A percentile compares a stretch with the other conserved stretches of the same genome.
Evolutionary conservation across 2,329 filamentous ascomycete species (phyloP).

Genomic region (Pestalotiopsis sp.): DNA sequence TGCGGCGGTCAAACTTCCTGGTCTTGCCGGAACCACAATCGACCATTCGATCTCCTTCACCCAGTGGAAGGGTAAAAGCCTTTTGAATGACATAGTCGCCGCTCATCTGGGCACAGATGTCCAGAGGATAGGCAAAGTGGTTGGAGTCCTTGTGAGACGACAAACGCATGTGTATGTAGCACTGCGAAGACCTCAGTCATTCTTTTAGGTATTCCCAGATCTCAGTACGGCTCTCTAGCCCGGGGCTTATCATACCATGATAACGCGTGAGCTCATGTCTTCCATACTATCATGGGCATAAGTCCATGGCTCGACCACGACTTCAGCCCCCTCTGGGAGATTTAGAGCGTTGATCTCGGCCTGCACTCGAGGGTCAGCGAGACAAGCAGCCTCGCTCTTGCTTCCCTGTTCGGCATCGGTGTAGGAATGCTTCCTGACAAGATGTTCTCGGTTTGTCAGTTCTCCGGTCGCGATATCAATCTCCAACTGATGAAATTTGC

Average conservation of each 20-base stretch:
- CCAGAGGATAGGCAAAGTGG: not conserved
- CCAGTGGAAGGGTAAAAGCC: not conserved
- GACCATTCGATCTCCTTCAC: not conserved
- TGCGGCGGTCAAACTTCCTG: not conserved
- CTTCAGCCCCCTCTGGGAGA: not conserved
- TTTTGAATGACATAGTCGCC: not conserved
- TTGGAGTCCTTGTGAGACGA: not conserved
- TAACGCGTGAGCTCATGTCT: not conserved
- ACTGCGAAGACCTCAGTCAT: not conserved
- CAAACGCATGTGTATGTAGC: not conserved
- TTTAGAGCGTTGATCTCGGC: not conserved
- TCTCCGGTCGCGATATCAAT: not conserved
- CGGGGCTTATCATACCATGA: not conserved
- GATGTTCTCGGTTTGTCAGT: not conserved
- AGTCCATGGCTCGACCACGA: not conserved
- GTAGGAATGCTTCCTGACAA: not conserved
- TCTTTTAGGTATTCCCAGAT: not conserved
- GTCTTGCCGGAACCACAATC: not conserved
- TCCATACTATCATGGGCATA: not conserved
- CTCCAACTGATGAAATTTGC: not conserved
- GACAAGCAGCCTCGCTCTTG: not conserved
- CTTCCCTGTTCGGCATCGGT: not conserved
- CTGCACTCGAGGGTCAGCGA: not conserved
- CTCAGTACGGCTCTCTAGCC: not conserved
- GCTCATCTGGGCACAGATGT: not conserved